Evolutionary conservation across 1,284 basidiomycete species (phyloP).

Genomic region (Tylopilus orsonianus): DNA sequence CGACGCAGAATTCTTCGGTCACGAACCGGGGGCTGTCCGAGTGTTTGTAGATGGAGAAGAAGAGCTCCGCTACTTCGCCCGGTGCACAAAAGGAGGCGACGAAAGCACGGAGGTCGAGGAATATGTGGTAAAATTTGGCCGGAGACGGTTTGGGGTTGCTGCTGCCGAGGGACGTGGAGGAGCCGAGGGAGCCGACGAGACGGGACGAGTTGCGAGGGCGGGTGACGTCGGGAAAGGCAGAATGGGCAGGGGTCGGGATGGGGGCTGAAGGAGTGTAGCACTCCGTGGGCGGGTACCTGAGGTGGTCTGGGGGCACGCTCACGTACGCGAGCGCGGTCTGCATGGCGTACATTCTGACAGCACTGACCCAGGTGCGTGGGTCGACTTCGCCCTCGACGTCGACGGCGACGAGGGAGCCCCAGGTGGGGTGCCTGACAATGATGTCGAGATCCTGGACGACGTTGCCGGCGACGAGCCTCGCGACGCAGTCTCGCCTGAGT

Average conservation of each 20-base stretch:
- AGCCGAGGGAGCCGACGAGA: conserved; percentile 47
- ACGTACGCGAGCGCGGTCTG: conserved; percentile 83
- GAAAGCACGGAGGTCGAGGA: conserved; percentile 88
- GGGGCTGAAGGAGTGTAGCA: conserved; percentile 42
- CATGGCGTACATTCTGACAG: conserved; percentile 86
- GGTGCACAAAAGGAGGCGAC: conserved; percentile 87
- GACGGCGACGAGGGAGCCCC: conserved; percentile 85
- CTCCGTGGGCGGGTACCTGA: conserved; percentile 39
- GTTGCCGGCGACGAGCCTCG: conserved; percentile 86
- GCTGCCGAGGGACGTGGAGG: conserved; percentile 14
- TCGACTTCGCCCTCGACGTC: conserved; percentile 79
- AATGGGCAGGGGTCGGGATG: conserved; percentile 61
- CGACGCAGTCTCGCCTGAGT: conserved; percentile 85
- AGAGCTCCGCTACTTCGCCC: conserved; percentile 90
- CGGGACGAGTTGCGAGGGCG: conserved; percentile 49
- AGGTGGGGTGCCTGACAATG: conserved; percentile 91
- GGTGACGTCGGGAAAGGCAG: conserved; percentile 61
- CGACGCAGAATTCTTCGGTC: conserved; percentile 90
- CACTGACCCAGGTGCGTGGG: conserved; percentile 78
- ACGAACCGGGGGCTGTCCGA: conserved; percentile 78
- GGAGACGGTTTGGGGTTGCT: conserved; percentile 40
- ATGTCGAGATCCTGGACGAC: conserved; percentile 91
- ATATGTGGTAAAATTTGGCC: conserved; percentile 84
- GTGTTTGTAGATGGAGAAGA: conserved; percentile 91
- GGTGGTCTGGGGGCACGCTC: conserved; percentile 51